Percentiles rank a stretch among this genome's conserved stretches.
These are phyloP conservation scores for Abrus precatorius DNA, from an alignment of 306 rosid genomes.

Conservation along the genomic window DNA sequence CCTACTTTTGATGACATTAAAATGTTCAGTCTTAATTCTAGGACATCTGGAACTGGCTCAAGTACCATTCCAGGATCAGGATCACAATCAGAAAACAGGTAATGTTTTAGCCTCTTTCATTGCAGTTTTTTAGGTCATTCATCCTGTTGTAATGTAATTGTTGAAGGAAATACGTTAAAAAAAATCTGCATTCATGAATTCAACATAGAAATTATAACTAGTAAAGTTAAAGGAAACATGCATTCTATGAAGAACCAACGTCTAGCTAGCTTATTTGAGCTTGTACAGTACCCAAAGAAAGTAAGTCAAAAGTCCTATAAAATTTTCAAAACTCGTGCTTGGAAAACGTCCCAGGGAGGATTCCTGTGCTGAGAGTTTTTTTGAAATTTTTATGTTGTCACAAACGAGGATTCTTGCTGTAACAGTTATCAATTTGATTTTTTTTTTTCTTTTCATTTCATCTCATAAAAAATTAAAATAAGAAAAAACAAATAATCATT, in stretches of 20 bases:
- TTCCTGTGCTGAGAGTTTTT: no score
- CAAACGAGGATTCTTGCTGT: no score
- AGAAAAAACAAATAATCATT: no score
- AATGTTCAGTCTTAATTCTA: slow-evolving; percentile 40
- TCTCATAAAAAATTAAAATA: no score
- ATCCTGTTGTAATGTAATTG: neutral
- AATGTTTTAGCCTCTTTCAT: slow-evolving; percentile 5
- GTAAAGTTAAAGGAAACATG: no score
- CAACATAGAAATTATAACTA: no score
- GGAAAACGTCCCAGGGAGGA: neutral
- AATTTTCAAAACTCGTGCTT: neutral
- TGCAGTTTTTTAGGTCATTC: slow-evolving; percentile 2
- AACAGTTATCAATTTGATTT: no score
- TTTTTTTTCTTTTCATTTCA: no score
- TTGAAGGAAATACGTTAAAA: no score
- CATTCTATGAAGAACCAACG: no score
- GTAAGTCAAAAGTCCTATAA: neutral
- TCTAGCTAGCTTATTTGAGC: neutral
- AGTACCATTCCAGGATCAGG: slow-evolving; percentile 21
- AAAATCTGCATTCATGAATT: no score
- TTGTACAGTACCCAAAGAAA: neutral
- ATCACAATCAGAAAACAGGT: slow-evolving; percentile 43
- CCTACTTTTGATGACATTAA: slow-evolving; percentile 61
- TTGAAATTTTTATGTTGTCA: no score
- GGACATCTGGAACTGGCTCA: slow-evolving; percentile 14